Evolutionary conservation across 805 yeast genomes (phyloP), one percentile per base, ranked within the genome.

Genomic region (Candida xyloterini): DNA sequence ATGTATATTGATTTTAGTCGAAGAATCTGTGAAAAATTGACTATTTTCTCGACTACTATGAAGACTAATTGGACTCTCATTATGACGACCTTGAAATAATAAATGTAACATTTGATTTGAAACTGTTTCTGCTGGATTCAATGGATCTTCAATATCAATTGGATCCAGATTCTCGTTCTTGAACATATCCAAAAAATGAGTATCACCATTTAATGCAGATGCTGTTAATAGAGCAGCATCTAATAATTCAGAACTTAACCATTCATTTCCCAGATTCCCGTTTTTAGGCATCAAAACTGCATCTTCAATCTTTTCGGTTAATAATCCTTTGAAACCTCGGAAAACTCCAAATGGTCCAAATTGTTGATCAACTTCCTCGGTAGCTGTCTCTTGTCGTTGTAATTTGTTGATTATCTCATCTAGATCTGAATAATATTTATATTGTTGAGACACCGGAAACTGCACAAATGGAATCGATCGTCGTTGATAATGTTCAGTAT

Each of bases 341-440:
- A 88, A 86, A 1, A 86, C 93, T 1, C 95, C 95, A 66, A 87
- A 89, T 10, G 93, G 95, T 1, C 95, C 95, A 30, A 73, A 61
- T 15, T 47, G 43, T 25, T 44, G 40, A 7, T 56, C 27, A 28
- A 68, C 67, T 3, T 66, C 67, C 18, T 66, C 56, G 1, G 56
- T 58, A 8, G 73, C 65, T 22, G 62, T 53, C 3, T 68, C 62
- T 14, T 68, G 59, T 24, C 73, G 71, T 23, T 83, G 81, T 15
- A 87, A 61, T 4, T 67, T 55, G 1, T 75, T 71, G 34, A 85
- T 64, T 50, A 84, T 87, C 30, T 68, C 67, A 58, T 89, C 95
- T 79, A 89, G 81, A 15, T 87, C 95, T 25, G 84, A 88, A 57
- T 88, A 87, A n/a, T 78, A 74, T 39, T 70, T 74, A 59, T 84